Percentiles rank a stretch among this genome's conserved stretches.
These are phyloP conservation scores for Beauveria australis DNA, from an alignment of 2,329 filamentous ascomycete species.

Conservation along the genomic window DNA sequence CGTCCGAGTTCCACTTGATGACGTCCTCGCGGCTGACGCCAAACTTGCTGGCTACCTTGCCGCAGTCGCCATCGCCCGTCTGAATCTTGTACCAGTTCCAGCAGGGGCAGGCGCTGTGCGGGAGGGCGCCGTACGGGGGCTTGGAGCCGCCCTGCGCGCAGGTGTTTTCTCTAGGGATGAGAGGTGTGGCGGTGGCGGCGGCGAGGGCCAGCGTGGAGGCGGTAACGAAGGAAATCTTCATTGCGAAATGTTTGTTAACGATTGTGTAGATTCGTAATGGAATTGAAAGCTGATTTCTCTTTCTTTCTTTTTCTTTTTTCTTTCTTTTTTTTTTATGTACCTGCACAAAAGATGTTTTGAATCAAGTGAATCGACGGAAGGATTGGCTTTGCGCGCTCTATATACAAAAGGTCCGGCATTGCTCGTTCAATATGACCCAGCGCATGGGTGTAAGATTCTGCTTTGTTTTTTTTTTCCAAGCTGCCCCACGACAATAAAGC, in stretches of 20 bases:
- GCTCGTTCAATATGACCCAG: conserved; percentile 2
- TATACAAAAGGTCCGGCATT: neutral
- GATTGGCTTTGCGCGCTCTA: neutral
- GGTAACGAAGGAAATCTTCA: neutral
- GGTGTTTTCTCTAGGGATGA: neutral
- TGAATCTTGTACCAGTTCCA: conserved; percentile 11
- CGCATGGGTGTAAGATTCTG: neutral
- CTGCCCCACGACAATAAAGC: neutral
- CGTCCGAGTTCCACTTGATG: conserved; percentile 7
- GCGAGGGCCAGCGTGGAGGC: neutral
- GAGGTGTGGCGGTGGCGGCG: conserved; percentile 1
- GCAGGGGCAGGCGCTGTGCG: conserved; percentile 9
- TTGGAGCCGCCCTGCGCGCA: neutral
- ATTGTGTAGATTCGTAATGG: no score
- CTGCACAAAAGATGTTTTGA: no score
- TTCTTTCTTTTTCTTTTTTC: no score
- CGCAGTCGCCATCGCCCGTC: conserved; percentile 5
- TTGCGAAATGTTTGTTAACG: neutral
- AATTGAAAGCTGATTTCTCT: no score
- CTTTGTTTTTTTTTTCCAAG: neutral
- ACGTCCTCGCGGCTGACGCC: conserved; percentile 1
- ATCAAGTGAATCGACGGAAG: no score
- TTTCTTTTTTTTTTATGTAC: no score
- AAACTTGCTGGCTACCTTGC: conserved; percentile 1
- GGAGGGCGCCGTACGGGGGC: conserved; percentile 2